phyloP scores from a whole-genome alignment of 805 yeast genomes.

The Wickerhamiella allomyrinae region DNA sequence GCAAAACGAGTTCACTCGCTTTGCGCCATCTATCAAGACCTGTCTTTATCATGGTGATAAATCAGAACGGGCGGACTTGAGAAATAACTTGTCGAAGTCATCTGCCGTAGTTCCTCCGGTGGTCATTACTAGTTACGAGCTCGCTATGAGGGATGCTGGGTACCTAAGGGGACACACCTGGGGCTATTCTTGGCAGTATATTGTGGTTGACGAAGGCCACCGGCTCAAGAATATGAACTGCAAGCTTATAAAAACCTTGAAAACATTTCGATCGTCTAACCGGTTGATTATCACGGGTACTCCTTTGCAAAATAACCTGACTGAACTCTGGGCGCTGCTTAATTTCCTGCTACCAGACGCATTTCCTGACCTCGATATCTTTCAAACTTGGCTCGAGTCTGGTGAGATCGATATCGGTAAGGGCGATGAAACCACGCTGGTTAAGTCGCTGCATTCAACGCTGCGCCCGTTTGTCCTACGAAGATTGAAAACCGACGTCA shows the following conservation, averaged over 20 bases:
- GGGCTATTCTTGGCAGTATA: conserved; percentile 61
- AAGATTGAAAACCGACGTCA: conserved; percentile 62
- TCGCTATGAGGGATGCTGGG: conserved; percentile 53
- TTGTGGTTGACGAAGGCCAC: conserved; percentile 94
- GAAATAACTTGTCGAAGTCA: conserved; percentile 15
- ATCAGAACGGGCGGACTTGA: conserved; percentile 35
- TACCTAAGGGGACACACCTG: conserved; percentile 38
- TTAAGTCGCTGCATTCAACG: conserved; percentile 71
- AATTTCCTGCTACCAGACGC: conserved; percentile 89
- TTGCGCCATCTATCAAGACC: conserved; percentile 57
- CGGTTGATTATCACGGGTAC: conserved; percentile 86
- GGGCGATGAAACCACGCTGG: conserved; percentile 44
- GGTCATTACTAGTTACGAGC: conserved; percentile 71
- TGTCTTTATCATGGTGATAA: conserved; percentile 50
- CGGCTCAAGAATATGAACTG: conserved; percentile 77
- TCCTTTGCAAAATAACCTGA: conserved; percentile 80
- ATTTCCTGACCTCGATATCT: conserved; percentile 75
- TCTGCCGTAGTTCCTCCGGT: conserved; percentile 27
- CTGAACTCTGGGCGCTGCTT: conserved; percentile 82
- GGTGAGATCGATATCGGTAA: conserved; percentile 39
- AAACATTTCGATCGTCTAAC: conserved; percentile 44
- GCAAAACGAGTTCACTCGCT: conserved; percentile 54
- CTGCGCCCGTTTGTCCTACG: conserved; percentile 77
- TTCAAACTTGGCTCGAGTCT: conserved; percentile 85
- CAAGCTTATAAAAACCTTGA: conserved; percentile 55